Percentiles rank a stretch among this genome's conserved stretches.
phyloP scores from a whole-genome alignment of 2,329 filamentous ascomycete species.

The Coniochaeta sp. region DNA sequence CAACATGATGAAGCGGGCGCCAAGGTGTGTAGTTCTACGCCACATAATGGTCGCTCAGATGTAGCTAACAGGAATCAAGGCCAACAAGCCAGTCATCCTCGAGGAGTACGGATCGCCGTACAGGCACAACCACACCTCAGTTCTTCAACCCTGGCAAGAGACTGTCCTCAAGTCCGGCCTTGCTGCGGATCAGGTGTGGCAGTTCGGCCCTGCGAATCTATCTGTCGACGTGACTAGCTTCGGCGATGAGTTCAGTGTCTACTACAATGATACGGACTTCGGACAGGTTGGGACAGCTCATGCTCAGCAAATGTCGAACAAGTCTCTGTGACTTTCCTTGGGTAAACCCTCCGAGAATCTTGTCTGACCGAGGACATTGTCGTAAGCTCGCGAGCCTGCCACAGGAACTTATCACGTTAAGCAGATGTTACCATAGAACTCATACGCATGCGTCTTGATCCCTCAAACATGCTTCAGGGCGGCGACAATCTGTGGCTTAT shows the following conservation, averaged over 20 bases:
- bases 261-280: constrained; percentile 7
- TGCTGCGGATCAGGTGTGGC: constrained; percentile 9
- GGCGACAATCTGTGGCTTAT: too few relatives aligned
- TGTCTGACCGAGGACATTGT: background rate
- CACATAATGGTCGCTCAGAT: background rate
- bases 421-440: too few relatives aligned
- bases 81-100: constrained; percentile 7
- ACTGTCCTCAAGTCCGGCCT: constrained; percentile 6
- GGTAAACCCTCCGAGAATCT: background rate
- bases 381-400: too few relatives aligned
- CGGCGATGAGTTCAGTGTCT: constrained; percentile 6
- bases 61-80: background rate
- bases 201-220: constrained; percentile 7
- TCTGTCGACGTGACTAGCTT: constrained; percentile 3
- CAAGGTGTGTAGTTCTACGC: background rate
- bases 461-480: background rate
- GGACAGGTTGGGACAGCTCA: constrained; percentile 4
- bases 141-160: constrained; percentile 9
- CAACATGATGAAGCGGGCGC: background rate
- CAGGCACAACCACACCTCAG: constrained; percentile 6
- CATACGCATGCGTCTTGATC: too few relatives aligned
- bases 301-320: background rate
- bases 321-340: background rate
- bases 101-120: constrained; percentile 9
- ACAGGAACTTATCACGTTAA: too few relatives aligned